Evolutionary conservation across 1,284 basidiomycete genomes (phyloP).

Genomic region (Boletellus deceptivus): DNA sequence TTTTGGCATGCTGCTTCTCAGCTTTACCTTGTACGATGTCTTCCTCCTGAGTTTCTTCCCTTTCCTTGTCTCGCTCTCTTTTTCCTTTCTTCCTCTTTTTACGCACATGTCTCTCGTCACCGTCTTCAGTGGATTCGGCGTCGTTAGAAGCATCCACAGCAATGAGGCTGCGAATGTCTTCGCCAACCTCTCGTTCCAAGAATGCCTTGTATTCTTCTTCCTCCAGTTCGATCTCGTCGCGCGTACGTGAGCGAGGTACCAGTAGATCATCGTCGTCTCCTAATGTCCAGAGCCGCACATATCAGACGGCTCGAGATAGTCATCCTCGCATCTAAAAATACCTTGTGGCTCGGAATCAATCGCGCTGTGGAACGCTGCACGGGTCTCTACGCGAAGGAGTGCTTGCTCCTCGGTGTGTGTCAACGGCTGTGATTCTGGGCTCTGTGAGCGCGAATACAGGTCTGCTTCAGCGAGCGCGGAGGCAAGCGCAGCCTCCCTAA

Average conservation of each 20-base stretch:
- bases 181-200: constrained; percentile 79
- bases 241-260: constrained; percentile 70
- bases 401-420: constrained; percentile 83
- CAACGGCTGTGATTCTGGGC: constrained; percentile 36
- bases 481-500: constrained; percentile 58
- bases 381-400: constrained; percentile 77
- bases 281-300: constrained; percentile 19
- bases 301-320: not conserved
- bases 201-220: constrained; percentile 82
- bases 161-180: constrained; percentile 63
- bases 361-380: constrained; percentile 73
- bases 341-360: constrained; percentile 27
- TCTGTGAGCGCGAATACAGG: constrained; percentile 55
- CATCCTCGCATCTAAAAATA: not conserved
- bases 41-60: constrained; percentile 30
- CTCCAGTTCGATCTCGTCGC: constrained; percentile 72
- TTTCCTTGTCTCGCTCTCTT: constrained; percentile 31
- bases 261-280: constrained; percentile 64
- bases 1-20: constrained; percentile 34
- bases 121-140: constrained; percentile 29
- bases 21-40: constrained; percentile 29
- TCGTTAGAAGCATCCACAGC: constrained; percentile 40
- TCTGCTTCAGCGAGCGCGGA: constrained; percentile 54
- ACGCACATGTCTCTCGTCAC: constrained; percentile 32
- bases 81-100: constrained; percentile 34